Base-by-base conservation (phyloP, 306 rosid genomes). In the Parietaria judaica region DNA sequence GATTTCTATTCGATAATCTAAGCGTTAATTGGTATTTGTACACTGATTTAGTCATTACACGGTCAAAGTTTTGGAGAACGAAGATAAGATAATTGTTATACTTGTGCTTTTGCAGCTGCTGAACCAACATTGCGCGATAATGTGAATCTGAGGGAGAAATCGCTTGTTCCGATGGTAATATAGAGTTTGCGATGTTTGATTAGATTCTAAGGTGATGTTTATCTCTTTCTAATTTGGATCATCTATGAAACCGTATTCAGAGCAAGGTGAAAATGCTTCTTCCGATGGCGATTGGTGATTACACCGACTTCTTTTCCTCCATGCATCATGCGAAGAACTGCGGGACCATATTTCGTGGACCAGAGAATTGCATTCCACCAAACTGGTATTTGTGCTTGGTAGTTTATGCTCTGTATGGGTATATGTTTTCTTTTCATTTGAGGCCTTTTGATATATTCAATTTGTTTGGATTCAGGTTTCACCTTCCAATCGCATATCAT, bases 401-500 rank as follows among this genome's bases (percentile, higher is more conserved):
- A 16, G 51, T 47, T 72, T 68, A 52, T 34, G 67, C 68, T 5
- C 31, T 23, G 31, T 23, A 23, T 23, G 31, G 5, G 12, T 36
- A 41, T 39, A 12, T 9, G 23, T 35, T 5, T 6, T 12, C 3
- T 15, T 13, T 3, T 12, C 14, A 4, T 11, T 51, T 16, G 52
- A 62, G 0, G 31, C 55, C 53, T 65, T 75, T 58, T 17, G 53
- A 60, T 36, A 9, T 45, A 38, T 51, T 63, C 15, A 23, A 23
- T 64, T 61, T 9, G 48, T 60, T 59, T 57, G 34, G 54, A 11
- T 51, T 6, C 45, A 92, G 98, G 98, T 92, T 79, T 75, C 96
- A 74, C 76, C 74, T 92, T 72, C 99, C 99, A 35, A 70, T 92
- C 79, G 99, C 88, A 23, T 92, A 92, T 77, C 99, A 92, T 79